These are phyloP conservation scores for Bruguiera parviflora DNA, from an alignment of 345 rosid genomes.

Conservation along the genomic window DNA sequence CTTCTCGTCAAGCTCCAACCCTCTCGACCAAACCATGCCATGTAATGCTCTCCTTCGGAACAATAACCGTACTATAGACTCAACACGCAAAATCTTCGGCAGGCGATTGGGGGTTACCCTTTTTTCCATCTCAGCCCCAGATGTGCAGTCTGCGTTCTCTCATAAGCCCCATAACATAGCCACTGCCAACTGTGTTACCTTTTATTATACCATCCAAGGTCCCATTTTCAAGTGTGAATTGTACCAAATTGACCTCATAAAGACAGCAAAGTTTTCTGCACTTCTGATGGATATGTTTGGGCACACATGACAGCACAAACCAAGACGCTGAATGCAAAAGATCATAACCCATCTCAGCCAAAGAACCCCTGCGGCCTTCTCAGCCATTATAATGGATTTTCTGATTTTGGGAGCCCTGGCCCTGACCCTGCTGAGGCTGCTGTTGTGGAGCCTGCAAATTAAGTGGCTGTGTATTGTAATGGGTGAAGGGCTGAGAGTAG, in stretches of 20 bases:
- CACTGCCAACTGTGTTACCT: constrained; percentile 17
- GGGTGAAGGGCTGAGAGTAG: constrained; percentile 89
- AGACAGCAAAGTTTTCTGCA: constrained; percentile 24
- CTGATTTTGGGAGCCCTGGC: constrained; percentile 64
- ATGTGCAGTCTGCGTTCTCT: constrained; percentile 37
- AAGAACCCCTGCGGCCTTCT: constrained; percentile 24
- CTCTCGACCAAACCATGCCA: constrained; percentile 40
- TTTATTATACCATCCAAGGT: constrained; percentile 29
- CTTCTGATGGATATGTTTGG: constrained; percentile 23
- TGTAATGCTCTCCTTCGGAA: constrained; percentile 41
- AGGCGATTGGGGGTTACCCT: constrained; percentile 49
- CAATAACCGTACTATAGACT: constrained; percentile 22
- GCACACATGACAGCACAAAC: constrained; percentile 70
- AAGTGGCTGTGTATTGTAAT: constrained; percentile 72
- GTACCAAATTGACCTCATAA: constrained; percentile 36
- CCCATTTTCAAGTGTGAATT: constrained; percentile 18
- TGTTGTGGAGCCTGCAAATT: constrained; percentile 65
- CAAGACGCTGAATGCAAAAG: constrained; percentile 68
- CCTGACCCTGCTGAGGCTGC: constrained; percentile 68
- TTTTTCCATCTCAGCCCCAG: constrained; percentile 49
- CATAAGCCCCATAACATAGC: constrained; percentile 27
- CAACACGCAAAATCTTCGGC: constrained; percentile 36
- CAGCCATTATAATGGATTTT: constrained; percentile 80
- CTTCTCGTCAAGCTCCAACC: constrained; percentile 28
- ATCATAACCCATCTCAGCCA: constrained; percentile 57